These are phyloP conservation scores for Corymbia calophylla DNA, from an alignment of 441 rosid species.

Conservation along the genomic window DNA sequence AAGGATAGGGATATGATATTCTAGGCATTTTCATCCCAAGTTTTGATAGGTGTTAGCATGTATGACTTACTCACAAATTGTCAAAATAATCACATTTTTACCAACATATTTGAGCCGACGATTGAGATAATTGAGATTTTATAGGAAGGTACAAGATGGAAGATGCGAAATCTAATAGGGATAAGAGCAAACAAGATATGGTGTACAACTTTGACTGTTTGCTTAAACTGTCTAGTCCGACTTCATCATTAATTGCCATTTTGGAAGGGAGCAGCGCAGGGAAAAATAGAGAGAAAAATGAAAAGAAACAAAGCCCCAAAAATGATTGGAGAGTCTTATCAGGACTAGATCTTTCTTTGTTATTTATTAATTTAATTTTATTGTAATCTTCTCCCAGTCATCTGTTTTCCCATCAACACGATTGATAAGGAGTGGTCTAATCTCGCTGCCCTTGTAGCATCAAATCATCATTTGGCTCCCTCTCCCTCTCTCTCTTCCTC, in stretches of 20 bases:
- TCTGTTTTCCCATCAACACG: not conserved
- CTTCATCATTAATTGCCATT: constrained; percentile 4
- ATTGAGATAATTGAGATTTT: not conserved
- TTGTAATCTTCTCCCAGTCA: not conserved
- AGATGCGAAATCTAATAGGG: not conserved
- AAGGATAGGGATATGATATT: not conserved
- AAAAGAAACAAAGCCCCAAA: not conserved
- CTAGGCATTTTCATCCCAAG: not conserved
- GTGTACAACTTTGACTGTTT: not conserved
- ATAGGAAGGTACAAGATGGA: not conserved
- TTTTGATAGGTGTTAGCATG: not conserved
- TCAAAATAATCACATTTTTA: not conserved
- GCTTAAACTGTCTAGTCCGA: constrained; percentile 16
- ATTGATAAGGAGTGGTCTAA: not conserved
- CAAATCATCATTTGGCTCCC: not conserved
- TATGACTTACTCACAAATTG: not conserved
- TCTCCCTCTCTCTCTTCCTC: not conserved
- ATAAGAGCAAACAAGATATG: not conserved
- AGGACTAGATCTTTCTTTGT: not conserved
- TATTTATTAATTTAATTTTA: not conserved
- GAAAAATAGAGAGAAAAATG: not conserved
- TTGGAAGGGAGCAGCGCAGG: not conserved
- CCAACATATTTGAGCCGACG: not conserved
- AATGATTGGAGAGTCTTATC: not conserved
- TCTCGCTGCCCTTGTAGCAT: not conserved